Base-by-base conservation (phyloP, 306 rosid genomes). In the Vigna trinervia region DNA sequence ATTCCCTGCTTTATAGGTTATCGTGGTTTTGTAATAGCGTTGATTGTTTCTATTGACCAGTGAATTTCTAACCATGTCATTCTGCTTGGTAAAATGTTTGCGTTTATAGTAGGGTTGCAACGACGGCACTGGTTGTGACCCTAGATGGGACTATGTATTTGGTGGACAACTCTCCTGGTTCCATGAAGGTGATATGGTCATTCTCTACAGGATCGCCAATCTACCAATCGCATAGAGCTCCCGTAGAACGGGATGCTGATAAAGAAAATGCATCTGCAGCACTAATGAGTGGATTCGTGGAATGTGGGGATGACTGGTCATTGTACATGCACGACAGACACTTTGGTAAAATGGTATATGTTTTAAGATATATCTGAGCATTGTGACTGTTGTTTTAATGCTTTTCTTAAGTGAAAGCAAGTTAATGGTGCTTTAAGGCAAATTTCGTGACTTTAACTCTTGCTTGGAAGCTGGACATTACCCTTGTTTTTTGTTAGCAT, bases 231-330 rank as follows among this genome's bases (percentile, higher is more conserved):
- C 83, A 89, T 72, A 88, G 79, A 76, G 89, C 92, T 84, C 17
- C 82, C 47, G 3, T 66, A 20, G 19, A 43, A 8, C 50, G 66
- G n/a, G 90, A 80, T 28, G 52, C 5, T 6, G 86, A 75, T 70
- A 77, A 85, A 85, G 88, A 87, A 47, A 82, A 82, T 32, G 54
- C 75, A n/a, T 84, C 85, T 58, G 78, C 64, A 7, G 76, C 50
- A 57, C 50, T 22, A 22, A 50, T 72, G 19, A 74, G 20, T 7
- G 65, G 82, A 12, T 88, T 77, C 50, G 50, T 91, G 64, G 96
- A 94, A 53, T 87, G 88, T 7, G 98, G 94, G 76, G 92, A 91
- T 65, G 94, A 94, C 61, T 92, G 97, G 92, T 74, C 73, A 13
- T 71, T 94, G 83, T 89, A 88, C 71, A 60, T 80, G 69, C 88